These are phyloP conservation scores for Udeniomyces megalosporus DNA, from an alignment of 768 basidiomycete species.

Conservation along the genomic window DNA sequence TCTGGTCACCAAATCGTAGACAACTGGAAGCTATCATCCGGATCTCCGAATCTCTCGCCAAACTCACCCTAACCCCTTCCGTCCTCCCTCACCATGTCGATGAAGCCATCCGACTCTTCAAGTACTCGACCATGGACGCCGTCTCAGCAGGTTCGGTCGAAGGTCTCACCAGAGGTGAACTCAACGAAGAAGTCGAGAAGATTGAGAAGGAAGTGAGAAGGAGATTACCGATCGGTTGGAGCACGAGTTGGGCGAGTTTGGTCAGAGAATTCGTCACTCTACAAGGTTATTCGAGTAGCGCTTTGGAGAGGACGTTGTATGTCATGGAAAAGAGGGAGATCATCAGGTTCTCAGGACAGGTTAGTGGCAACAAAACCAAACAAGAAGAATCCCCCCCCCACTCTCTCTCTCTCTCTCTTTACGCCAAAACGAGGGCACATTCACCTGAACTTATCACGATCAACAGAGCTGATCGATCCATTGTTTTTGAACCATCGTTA, in stretches of 20 bases:
- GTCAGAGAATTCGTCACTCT: slow-evolving; percentile 84
- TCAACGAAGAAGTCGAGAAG: slow-evolving; percentile 80
- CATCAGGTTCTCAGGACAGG: slow-evolving; percentile 71
- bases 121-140: slow-evolving; percentile 97
- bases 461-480: too few relatives aligned
- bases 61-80: slow-evolving; percentile 69
- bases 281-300: slow-evolving; percentile 71
- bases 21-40: slow-evolving; percentile 98
- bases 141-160: slow-evolving; percentile 87
- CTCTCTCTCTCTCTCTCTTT: neutral
- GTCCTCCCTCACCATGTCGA: slow-evolving; percentile 90
- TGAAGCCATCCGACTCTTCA: slow-evolving; percentile 94
- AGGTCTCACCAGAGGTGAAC: slow-evolving; percentile 72
- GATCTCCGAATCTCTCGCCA: slow-evolving; percentile 91
- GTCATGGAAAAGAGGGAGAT: slow-evolving; percentile 90
- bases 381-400: neutral
- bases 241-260: slow-evolving; percentile 85
- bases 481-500: neutral
- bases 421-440: neutral
- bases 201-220: slow-evolving; percentile 36
- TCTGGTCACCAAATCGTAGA: too few relatives aligned
- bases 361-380: slow-evolving; percentile 15
- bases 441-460: neutral
- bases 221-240: slow-evolving; percentile 58
- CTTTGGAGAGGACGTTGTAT: slow-evolving; percentile 77